These are phyloP conservation scores for Haemoproteus tartakovskyi DNA, from an alignment of 169 alveolate genomes.

Conservation along the genomic window DNA sequence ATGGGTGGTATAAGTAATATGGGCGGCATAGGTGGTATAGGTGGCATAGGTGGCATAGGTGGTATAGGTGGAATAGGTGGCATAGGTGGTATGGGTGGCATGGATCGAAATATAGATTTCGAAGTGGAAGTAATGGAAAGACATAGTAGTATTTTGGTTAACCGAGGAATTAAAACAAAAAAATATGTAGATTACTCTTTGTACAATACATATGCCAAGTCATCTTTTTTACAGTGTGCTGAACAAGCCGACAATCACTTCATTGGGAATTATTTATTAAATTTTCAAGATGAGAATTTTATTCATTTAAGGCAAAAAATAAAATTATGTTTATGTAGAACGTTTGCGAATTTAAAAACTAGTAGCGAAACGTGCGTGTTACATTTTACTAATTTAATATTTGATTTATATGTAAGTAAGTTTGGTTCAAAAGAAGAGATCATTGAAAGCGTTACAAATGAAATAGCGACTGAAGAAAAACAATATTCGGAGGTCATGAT, in stretches of 20 bases:
- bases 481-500: slow-evolving; percentile 51
- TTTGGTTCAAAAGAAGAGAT: slow-evolving; percentile 40
- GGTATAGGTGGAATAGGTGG: no score
- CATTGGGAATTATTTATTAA: slow-evolving; percentile 47
- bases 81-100: no score
- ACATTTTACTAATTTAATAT: slow-evolving; percentile 44
- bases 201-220: slow-evolving; percentile 58
- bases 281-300: slow-evolving; percentile 54
- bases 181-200: slow-evolving; percentile 56
- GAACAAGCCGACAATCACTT: slow-evolving; percentile 67
- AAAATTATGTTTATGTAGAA: slow-evolving; percentile 29
- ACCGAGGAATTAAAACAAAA: slow-evolving; percentile 46
- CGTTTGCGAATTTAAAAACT: slow-evolving; percentile 40
- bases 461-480: slow-evolving; percentile 27
- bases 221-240: slow-evolving; percentile 62
- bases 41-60: neutral
- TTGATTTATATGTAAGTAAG: slow-evolving; percentile 58
- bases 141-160: slow-evolving; percentile 47
- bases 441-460: slow-evolving; percentile 38
- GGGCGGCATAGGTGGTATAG: neutral
- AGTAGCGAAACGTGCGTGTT: slow-evolving; percentile 63
- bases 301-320: slow-evolving; percentile 45
- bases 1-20: neutral
- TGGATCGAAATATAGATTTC: neutral
- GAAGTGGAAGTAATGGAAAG: slow-evolving; percentile 65